Percentiles rank a stretch among this genome's conserved stretches.
Evolutionary conservation across 257 asterid genomes (phyloP).

Genomic region (Ilex asprella): DNA sequence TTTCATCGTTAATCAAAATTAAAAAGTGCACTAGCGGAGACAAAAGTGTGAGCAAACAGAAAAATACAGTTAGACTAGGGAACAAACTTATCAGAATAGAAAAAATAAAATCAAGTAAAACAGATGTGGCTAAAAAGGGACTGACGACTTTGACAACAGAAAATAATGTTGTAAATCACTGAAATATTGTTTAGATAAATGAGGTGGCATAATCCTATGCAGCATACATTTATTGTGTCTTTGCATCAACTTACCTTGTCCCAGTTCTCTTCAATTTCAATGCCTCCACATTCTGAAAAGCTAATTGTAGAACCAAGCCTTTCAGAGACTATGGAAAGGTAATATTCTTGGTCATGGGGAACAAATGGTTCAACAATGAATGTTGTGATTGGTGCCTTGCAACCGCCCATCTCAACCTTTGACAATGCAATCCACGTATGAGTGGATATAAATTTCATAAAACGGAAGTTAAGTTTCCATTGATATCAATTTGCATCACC

Average conservation of each 20-base stretch:
- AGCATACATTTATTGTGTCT: too few relatives aligned
- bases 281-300: conserved; percentile 96
- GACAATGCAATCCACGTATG: conserved; percentile 8
- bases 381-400: conserved; percentile 90
- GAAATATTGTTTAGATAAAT: too few relatives aligned
- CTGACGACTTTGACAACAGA: too few relatives aligned
- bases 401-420: conserved; percentile 94
- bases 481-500: conserved; percentile 34
- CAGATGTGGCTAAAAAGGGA: too few relatives aligned
- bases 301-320: conserved; percentile 79
- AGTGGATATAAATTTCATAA: conserved; percentile 2
- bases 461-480: not conserved
- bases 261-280: conserved; percentile 96
- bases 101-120: too few relatives aligned
- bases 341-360: conserved; percentile 84
- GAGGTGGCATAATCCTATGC: too few relatives aligned
- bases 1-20: not conserved
- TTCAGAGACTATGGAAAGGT: conserved; percentile 75
- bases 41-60: too few relatives aligned
- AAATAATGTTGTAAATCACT: too few relatives aligned
- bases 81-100: too few relatives aligned
- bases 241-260: conserved; percentile 55
- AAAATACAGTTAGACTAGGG: too few relatives aligned
- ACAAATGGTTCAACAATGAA: conserved; percentile 89
- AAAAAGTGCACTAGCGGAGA: too few relatives aligned